phyloP scores from a whole-genome alignment of 1,284 basidiomycete genomes.

The Sanghuangporus sanghuang region DNA sequence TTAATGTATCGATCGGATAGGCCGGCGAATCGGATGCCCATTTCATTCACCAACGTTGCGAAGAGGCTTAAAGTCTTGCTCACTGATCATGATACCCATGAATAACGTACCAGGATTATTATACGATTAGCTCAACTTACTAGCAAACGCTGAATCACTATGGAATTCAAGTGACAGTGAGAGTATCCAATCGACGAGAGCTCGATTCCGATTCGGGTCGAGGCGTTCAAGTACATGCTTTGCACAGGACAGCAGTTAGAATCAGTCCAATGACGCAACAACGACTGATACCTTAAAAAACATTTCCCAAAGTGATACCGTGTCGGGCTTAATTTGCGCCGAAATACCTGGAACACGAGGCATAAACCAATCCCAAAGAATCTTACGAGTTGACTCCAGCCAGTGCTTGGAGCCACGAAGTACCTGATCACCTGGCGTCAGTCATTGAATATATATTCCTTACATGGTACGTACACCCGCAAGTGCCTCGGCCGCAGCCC shows the following conservation, averaged over 20 bases:
- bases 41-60: slow-evolving; percentile 52
- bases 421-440: slow-evolving; percentile 3
- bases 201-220: slow-evolving; percentile 82
- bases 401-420: slow-evolving; percentile 85
- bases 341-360: slow-evolving; percentile 70
- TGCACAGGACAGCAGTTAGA: slow-evolving; percentile 18
- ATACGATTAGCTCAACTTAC: slow-evolving; percentile 38
- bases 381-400: slow-evolving; percentile 54
- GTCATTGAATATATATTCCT: slow-evolving; percentile 40
- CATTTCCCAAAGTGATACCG: slow-evolving; percentile 68
- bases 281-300: slow-evolving; percentile 45
- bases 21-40: slow-evolving; percentile 60
- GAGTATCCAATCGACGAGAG: slow-evolving; percentile 78
- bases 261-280: slow-evolving; percentile 4
- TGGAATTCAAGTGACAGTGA: slow-evolving; percentile 77
- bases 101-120: background rate
- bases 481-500: slow-evolving; percentile 85
- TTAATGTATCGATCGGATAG: slow-evolving; percentile 65
- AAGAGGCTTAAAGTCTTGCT: slow-evolving; percentile 62
- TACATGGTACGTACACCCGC: slow-evolving; percentile 46
- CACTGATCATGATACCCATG: slow-evolving; percentile 37
- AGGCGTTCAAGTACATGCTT: slow-evolving; percentile 67
- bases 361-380: slow-evolving; percentile 80
- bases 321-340: slow-evolving; percentile 80
- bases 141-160: slow-evolving; percentile 70